These are phyloP conservation scores for Mallotus nudiflorus DNA, from an alignment of 345 rosid species.

Conservation along the genomic window DNA sequence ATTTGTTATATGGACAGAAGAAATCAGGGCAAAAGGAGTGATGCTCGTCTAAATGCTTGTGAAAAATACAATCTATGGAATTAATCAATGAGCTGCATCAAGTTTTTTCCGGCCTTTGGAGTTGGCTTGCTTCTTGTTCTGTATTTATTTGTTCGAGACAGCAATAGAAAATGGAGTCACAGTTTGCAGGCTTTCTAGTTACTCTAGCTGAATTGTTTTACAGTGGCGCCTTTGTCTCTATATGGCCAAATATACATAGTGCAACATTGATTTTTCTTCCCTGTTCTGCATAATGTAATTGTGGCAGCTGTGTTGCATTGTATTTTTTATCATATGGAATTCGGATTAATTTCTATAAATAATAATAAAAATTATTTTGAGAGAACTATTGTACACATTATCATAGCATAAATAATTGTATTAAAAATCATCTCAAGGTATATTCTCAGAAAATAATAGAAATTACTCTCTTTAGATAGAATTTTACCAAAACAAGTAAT, in stretches of 20 bases:
- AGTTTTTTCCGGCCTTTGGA: neutral
- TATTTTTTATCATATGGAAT: too few relatives aligned
- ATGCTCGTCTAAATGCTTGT: constrained; percentile 9
- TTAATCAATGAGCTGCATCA: neutral
- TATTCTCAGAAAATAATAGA: too few relatives aligned
- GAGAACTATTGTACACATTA: too few relatives aligned
- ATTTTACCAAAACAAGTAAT: too few relatives aligned
- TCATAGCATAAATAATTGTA: too few relatives aligned
- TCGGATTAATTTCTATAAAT: too few relatives aligned
- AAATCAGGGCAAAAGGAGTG: neutral
- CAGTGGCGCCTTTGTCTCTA: too few relatives aligned
- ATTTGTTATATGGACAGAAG: constrained; percentile 13
- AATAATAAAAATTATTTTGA: too few relatives aligned
- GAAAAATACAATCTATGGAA: constrained; percentile 11
- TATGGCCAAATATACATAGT: neutral
- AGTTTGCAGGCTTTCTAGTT: neutral
- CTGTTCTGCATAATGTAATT: neutral
- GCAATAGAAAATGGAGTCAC: neutral
- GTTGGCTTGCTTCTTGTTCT: neutral
- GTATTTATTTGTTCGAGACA: constrained; percentile 3
- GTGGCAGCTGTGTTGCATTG: neutral
- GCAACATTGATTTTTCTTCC: neutral
- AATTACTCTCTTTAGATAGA: too few relatives aligned
- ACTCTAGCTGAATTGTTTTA: neutral
- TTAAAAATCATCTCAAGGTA: too few relatives aligned